Percentiles rank a stretch among this genome's conserved stretches.
Evolutionary conservation across 331 rosid species (phyloP).

Genomic region (Saraca asoca): DNA sequence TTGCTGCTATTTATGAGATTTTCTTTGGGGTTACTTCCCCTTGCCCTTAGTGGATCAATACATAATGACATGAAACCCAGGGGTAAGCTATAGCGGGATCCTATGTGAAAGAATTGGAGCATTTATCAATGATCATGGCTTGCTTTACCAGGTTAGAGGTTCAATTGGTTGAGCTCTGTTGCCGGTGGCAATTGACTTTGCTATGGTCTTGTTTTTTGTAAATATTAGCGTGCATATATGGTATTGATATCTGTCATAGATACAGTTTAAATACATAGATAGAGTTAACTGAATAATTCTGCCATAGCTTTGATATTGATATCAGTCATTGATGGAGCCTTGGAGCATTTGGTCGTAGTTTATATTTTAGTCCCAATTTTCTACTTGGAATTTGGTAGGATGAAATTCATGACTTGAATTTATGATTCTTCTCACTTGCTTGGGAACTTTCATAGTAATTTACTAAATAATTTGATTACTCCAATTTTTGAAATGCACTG

Average conservation of each 20-base stretch:
- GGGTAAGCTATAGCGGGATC: background rate
- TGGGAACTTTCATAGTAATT: constrained; percentile 1
- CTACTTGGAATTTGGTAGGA: constrained; percentile 1
- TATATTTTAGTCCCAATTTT: constrained; percentile 10
- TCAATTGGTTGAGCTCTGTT: constrained; percentile 15
- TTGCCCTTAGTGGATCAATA: constrained; percentile 1
- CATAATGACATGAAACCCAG: background rate
- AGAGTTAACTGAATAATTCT: too few relatives aligned
- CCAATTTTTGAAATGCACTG: constrained; percentile 10
- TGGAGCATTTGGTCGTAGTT: background rate
- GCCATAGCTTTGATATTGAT: too few relatives aligned
- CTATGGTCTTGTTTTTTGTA: background rate
- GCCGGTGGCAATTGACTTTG: background rate
- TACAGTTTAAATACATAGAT: too few relatives aligned
- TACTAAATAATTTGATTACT: constrained; percentile 1
- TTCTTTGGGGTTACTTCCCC: background rate
- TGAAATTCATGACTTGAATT: constrained; percentile 4
- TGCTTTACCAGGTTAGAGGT: background rate
- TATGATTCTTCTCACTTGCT: background rate
- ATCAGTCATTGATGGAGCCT: background rate
- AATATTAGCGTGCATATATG: background rate
- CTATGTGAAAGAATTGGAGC: too few relatives aligned
- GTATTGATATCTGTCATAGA: too few relatives aligned
- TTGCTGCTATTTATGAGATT: background rate
- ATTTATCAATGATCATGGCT: too few relatives aligned